Conservation (phyloP, 2,329 filamentous ascomycete species). For the Colletotrichum chlorophyti region DNA sequence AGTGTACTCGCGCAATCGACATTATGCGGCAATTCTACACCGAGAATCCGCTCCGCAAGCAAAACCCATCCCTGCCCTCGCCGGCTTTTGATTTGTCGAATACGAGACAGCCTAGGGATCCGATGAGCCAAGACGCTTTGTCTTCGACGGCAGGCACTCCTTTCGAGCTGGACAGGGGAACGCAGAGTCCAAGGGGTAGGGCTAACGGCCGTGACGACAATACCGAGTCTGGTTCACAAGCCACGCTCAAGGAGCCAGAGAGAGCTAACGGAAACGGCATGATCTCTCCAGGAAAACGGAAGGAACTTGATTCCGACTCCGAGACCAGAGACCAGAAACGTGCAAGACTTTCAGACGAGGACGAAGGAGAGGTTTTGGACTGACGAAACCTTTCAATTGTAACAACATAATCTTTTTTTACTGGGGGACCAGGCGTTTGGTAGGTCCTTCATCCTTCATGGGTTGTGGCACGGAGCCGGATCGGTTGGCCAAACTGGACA, state of each 20-base stretch:
- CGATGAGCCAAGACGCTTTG: constrained; percentile 49
- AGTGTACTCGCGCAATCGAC: constrained; percentile 76
- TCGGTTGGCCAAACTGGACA: background rate
- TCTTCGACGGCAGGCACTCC: constrained; percentile 59
- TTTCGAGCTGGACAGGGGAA: constrained; percentile 53
- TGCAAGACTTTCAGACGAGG: constrained; percentile 51
- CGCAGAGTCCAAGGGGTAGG: constrained; percentile 53
- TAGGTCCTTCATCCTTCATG: background rate
- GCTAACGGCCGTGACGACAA: constrained; percentile 48
- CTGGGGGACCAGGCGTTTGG: constrained; percentile 20
- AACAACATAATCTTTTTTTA: constrained; percentile 17
- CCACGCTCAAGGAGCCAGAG: constrained; percentile 35
- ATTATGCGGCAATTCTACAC: constrained; percentile 75
- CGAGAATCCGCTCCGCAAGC: constrained; percentile 68
- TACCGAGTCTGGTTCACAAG: constrained; percentile 43
- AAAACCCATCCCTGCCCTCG: constrained; percentile 59
- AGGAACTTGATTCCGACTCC: constrained; percentile 44
- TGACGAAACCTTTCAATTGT: constrained; percentile 1
- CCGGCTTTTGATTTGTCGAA: constrained; percentile 63
- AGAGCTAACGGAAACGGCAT: constrained; percentile 37
- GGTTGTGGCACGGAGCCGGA: background rate
- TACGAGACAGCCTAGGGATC: constrained; percentile 58
- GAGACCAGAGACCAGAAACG: constrained; percentile 50
- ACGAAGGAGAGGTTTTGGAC: constrained; percentile 52
- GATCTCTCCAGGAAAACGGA: constrained; percentile 50